Evolutionary conservation across 2,329 filamentous ascomycete species (phyloP).

Genomic region (Trichoderma lentiforme): DNA sequence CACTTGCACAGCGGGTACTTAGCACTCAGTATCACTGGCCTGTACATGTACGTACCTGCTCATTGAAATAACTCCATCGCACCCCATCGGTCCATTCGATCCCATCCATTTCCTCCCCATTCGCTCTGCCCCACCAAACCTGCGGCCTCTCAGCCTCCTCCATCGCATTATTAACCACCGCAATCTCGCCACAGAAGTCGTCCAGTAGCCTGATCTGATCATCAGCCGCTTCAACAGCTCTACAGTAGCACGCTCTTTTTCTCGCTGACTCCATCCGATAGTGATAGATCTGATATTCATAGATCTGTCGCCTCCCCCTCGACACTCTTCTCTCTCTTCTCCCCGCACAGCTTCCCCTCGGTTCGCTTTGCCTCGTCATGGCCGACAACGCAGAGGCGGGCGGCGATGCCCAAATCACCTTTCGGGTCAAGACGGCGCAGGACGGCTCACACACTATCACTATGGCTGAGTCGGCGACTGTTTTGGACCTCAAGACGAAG

Average conservation of each 20-base stretch:
- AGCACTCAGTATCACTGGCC: background rate
- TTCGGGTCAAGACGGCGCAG: constrained; percentile 96
- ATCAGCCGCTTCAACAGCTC: background rate
- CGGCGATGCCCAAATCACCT: constrained; percentile 77
- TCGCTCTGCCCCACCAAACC: constrained; percentile 4
- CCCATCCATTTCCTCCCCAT: background rate
- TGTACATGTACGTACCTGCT: background rate
- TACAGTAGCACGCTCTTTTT: background rate
- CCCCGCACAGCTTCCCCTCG: background rate
- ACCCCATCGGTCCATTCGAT: background rate
- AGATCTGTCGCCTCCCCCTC: background rate
- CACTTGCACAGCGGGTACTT: too few species aligned
- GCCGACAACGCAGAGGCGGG: constrained; percentile 59
- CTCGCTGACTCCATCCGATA: background rate
- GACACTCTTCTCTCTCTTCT: background rate
- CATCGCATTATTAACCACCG: background rate
- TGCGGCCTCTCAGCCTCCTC: background rate
- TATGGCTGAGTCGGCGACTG: constrained; percentile 70
- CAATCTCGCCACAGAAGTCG: constrained; percentile 3
- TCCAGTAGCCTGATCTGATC: background rate
- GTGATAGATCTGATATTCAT: background rate
- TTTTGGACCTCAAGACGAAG: constrained; percentile 86
- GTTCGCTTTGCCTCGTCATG: constrained; percentile 43
- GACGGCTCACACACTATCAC: constrained; percentile 83
- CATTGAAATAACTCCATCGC: background rate